Conservation (phyloP, 2,329 filamentous ascomycete genomes). For the Neodidymelliopsis sp. region DNA sequence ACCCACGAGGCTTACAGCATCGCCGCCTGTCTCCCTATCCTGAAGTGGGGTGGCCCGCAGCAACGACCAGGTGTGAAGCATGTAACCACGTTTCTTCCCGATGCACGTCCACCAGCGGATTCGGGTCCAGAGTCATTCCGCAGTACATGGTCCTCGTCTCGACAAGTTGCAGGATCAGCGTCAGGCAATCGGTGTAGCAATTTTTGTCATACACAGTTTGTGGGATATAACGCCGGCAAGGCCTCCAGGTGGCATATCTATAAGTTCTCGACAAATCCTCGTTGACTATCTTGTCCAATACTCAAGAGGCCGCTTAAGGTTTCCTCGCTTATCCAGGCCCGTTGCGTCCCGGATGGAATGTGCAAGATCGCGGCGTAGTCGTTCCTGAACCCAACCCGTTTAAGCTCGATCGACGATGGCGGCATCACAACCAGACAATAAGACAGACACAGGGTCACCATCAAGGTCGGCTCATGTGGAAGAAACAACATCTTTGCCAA, state of each 20-base stretch:
- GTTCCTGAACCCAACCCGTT: background rate
- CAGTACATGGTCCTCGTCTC: background rate
- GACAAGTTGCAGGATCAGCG: background rate
- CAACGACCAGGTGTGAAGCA: slow-evolving; percentile 10
- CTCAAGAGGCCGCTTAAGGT: background rate
- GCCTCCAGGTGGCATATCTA: no score
- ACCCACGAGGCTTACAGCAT: slow-evolving; percentile 1
- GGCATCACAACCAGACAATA: slow-evolving; percentile 4
- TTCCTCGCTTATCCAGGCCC: slow-evolving; percentile 1
- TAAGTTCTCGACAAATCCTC: background rate
- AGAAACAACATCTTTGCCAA: background rate
- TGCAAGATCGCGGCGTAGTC: slow-evolving; percentile 9
- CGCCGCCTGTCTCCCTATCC: background rate
- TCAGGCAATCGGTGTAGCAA: background rate
- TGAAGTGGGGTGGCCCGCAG: slow-evolving; percentile 3
- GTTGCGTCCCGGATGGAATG: slow-evolving; percentile 9
- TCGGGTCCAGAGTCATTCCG: background rate
- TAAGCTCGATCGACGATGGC: slow-evolving; percentile 1
- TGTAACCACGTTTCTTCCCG: slow-evolving; percentile 19
- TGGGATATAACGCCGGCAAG: background rate
- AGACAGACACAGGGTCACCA: background rate
- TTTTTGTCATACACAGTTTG: background rate
- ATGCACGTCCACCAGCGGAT: slow-evolving; percentile 3
- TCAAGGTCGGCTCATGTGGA: background rate
- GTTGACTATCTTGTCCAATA: background rate